A percentile compares a stretch with the other conserved stretches of the same genome.
Conservation (phyloP, 495 filamentous ascomycete species). For the Hypoxylon cercidicola region DNA sequence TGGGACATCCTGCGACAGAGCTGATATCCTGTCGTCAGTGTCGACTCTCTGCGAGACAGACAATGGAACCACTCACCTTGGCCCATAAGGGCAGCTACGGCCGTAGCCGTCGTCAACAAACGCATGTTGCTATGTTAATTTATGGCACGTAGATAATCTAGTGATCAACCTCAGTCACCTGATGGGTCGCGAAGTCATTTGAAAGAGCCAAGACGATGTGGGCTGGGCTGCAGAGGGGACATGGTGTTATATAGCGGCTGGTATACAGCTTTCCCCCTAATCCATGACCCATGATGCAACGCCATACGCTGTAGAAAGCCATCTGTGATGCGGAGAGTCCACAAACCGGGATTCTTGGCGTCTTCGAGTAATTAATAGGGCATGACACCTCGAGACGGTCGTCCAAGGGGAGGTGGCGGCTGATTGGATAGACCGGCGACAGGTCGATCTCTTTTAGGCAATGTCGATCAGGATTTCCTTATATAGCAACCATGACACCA, state of each 20-base stretch:
- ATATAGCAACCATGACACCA: slow-evolving; percentile 37
- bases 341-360: slow-evolving; percentile 35
- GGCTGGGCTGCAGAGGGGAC: slow-evolving; percentile 18
- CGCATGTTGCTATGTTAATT: slow-evolving; percentile 28
- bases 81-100: slow-evolving; percentile 34
- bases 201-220: slow-evolving; percentile 25
- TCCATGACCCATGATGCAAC: slow-evolving; percentile 25
- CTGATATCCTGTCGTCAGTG: slow-evolving; percentile 19
- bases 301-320: slow-evolving; percentile 17
- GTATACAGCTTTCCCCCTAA: slow-evolving; percentile 8
- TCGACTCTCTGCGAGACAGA: neutral
- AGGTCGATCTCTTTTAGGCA: slow-evolving; percentile 36
- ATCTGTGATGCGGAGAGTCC: slow-evolving; percentile 39
- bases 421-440: slow-evolving; percentile 34
- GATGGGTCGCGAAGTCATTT: slow-evolving; percentile 23
- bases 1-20: slow-evolving; percentile 35
- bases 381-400: slow-evolving; percentile 24
- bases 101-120: slow-evolving; percentile 29
- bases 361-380: slow-evolving; percentile 31
- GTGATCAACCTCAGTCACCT: slow-evolving; percentile 33
- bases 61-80: slow-evolving; percentile 29
- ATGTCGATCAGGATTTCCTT: slow-evolving; percentile 36
- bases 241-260: slow-evolving; percentile 30
- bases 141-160: slow-evolving; percentile 24
- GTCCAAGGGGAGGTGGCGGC: slow-evolving; percentile 17